Evolutionary conservation across 192 early-diverging fungal species (phyloP), one percentile per base, ranked within the genome.

Genomic region (Dissophora globulifera): DNA sequence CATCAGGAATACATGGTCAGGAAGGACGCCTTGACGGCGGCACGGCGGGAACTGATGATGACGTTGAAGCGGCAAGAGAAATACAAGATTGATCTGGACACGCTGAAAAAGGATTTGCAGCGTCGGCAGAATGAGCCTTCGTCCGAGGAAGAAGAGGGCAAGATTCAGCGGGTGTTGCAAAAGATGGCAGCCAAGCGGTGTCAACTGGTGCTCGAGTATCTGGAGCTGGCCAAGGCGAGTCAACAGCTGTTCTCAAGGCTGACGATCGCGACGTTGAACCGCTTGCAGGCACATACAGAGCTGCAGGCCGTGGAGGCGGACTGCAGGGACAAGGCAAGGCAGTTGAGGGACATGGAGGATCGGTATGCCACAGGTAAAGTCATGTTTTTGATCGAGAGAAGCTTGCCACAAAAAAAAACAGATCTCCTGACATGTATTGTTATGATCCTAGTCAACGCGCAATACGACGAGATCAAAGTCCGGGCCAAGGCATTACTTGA

Each of bases 401-500:
- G n/a, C n/a, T n/a, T n/a, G n/a, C n/a, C n/a, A n/a, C n/a, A n/a
- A n/a, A n/a, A n/a, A n/a, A n/a, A n/a, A n/a, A n/a, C n/a, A n/a
- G n/a, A n/a, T n/a, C n/a, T 20, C 15, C 15, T 50, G 31, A n/a
- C 50, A 33, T 8, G 42, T 9, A n/a, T 65, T 15, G 50, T 13
- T 26, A 43, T 17, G 9, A 22, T 55, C 2, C 16, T 51, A 83
- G 84, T 63, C 13, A 67, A 81, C 16, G 35, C 26, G 10, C 31
- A 54, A 23, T 89, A 82, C 53, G 74, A 83, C 13, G 76, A 56
- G 13, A 79, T 85, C 31, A 89, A 88, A 41, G 49, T 26, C 2
- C 38, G 66, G 16, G 87, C 87, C 3, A 83, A 69, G 27, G 29
- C 38, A 1, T 74, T 83, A 1, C 48, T 86, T 33, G 81, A 87